phyloP scores from a whole-genome alignment of 768 basidiomycete species.

The Hygrocybe coccinea region DNA sequence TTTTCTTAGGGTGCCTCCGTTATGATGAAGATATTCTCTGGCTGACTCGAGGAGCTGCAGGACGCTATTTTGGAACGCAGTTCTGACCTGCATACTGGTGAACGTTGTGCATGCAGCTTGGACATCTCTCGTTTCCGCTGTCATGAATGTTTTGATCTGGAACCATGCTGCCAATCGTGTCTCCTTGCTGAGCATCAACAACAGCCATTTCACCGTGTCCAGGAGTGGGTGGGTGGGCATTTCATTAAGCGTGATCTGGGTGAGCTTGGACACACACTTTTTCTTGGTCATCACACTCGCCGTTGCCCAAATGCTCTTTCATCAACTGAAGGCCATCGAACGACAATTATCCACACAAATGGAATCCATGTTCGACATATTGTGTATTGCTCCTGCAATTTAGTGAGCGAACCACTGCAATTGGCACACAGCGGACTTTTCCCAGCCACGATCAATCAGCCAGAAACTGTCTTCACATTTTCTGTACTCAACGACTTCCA shows the following conservation, averaged over 20 bases:
- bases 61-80: neutral
- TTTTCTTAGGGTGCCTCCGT: neutral
- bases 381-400: constrained; percentile 21
- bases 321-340: constrained; percentile 1
- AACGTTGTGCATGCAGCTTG: neutral
- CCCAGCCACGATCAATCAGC: constrained; percentile 22
- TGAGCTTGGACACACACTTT: constrained; percentile 9
- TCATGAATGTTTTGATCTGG: constrained; percentile 17
- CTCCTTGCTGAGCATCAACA: constrained; percentile 8
- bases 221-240: constrained; percentile 19
- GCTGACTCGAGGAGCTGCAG: neutral
- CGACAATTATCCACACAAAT: constrained; percentile 22
- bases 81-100: neutral
- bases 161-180: too few relatives aligned
- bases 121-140: constrained; percentile 10
- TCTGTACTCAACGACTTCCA: constrained; percentile 21
- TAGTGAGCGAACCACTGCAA: constrained; percentile 14
- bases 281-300: constrained; percentile 19
- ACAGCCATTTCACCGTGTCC: constrained; percentile 23
- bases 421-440: constrained; percentile 22
- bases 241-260: constrained; percentile 23
- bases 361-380: constrained; percentile 23
- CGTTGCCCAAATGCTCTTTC: neutral
- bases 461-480: constrained; percentile 23
- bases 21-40: neutral